Evolutionary conservation across 176 grass and related monocot species (phyloP).

Genomic region (Otatea glauca): DNA sequence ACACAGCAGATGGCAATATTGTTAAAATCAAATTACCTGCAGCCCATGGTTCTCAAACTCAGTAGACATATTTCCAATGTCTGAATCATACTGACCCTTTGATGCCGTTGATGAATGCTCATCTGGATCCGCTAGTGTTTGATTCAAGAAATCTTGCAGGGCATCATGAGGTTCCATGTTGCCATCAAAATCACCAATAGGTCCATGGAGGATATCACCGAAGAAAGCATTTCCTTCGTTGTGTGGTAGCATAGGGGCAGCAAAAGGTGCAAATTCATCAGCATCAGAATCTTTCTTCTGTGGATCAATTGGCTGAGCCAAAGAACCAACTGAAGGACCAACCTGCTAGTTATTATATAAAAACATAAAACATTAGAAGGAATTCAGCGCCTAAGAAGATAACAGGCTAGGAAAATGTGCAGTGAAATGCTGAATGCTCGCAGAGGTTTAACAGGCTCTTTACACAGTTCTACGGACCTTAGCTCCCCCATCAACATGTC

Average conservation of each 20-base stretch:
- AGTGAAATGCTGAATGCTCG: constrained; percentile 21
- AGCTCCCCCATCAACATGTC: constrained; percentile 23
- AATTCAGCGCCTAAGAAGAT: neutral
- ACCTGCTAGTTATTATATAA: constrained; percentile 50
- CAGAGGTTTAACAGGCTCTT: neutral
- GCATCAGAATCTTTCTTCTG: constrained; percentile 11
- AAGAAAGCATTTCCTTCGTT: constrained; percentile 7
- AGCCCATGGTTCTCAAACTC: constrained; percentile 31
- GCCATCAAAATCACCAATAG: constrained; percentile 20
- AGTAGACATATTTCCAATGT: constrained; percentile 7
- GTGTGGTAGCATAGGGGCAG: constrained; percentile 18
- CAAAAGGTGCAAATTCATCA: neutral
- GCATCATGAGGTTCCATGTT: constrained; percentile 34
- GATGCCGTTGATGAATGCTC: constrained; percentile 52
- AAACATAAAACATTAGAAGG: constrained; percentile 7
- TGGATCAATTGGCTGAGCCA: neutral
- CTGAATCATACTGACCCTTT: constrained; percentile 55
- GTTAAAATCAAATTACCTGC: constrained; percentile 37
- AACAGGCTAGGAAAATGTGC: neutral
- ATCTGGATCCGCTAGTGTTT: constrained; percentile 50
- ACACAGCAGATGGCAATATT: neutral
- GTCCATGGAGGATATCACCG: constrained; percentile 10
- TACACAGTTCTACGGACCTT: constrained; percentile 49
- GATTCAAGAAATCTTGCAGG: constrained; percentile 52
- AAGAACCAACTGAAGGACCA: constrained; percentile 21